Percentiles rank a stretch among this genome's conserved stretches.
Evolutionary conservation across 768 basidiomycete species (phyloP).

Genomic region (Auricularia sp.): DNA sequence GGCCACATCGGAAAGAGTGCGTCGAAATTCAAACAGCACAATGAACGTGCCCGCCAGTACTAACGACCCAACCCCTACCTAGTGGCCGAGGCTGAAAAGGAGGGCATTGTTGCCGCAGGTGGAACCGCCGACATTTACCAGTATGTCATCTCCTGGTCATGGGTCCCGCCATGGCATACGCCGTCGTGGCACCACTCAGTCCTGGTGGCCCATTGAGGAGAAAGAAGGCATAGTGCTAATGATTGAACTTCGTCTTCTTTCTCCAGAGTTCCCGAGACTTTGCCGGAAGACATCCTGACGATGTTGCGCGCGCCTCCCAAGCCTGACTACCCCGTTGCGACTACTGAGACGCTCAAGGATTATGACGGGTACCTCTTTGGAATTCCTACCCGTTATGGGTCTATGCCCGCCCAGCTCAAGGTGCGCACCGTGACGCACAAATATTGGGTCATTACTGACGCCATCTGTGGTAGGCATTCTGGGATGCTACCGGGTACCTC

Average conservation of each 20-base stretch:
- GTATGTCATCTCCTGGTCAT: constrained; percentile 22
- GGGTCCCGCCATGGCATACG: not conserved
- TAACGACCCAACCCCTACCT: constrained; percentile 1
- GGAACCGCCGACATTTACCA: constrained; percentile 37
- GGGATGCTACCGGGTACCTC: constrained; percentile 61
- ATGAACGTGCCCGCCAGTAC: not conserved
- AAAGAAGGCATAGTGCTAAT: no score
- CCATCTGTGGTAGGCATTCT: constrained; percentile 38
- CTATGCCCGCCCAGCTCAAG: no score
- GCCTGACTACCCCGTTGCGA: constrained; percentile 58
- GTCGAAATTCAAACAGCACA: no score
- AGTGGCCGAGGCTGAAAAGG: constrained; percentile 48
- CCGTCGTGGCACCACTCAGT: no score
- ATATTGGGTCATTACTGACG: no score
- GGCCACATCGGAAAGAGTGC: constrained; percentile 63
- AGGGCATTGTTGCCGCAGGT: constrained; percentile 32
- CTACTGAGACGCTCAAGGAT: constrained; percentile 37
- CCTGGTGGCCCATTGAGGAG: no score
- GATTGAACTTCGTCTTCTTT: not conserved
- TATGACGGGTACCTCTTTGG: constrained; percentile 73
- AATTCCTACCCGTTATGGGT: constrained; percentile 71
- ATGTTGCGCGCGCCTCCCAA: constrained; percentile 67
- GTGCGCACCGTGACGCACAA: no score
- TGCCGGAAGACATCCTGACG: constrained; percentile 51
- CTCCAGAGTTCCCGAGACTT: constrained; percentile 78